phyloP scores from a whole-genome alignment of 192 early-diverging fungal species.

The Funneliformis mosseae region DNA sequence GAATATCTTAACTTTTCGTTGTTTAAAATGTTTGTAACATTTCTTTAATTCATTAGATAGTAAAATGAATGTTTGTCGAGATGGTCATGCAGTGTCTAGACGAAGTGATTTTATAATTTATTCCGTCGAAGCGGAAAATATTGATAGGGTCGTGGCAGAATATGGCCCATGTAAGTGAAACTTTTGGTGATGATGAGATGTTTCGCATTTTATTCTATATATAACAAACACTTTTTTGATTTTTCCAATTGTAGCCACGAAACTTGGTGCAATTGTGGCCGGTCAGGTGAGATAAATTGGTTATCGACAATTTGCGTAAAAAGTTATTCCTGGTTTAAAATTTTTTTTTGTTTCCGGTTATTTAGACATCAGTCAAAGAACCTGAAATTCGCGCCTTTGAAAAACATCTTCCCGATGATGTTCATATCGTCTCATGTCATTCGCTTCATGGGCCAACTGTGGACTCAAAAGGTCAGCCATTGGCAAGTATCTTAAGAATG shows the following conservation, averaged over 20 bases:
- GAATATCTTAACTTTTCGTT: constrained; percentile 18
- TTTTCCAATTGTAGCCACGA: constrained; percentile 62
- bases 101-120: constrained; percentile 90
- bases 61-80: constrained; percentile 64
- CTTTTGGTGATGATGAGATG: not conserved
- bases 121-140: constrained; percentile 90
- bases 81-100: constrained; percentile 86
- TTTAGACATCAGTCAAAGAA: constrained; percentile 91
- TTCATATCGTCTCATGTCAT: constrained; percentile 94
- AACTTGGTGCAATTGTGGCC: constrained; percentile 82
- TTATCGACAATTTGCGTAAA: not conserved
- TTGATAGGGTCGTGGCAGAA: constrained; percentile 74
- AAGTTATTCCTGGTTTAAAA: not conserved
- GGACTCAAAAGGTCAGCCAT: constrained; percentile 76
- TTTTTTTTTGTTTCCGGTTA: not conserved
- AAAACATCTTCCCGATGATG: constrained; percentile 81
- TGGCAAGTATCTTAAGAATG: constrained; percentile 46
- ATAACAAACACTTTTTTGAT: not conserved
- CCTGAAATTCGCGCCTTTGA: constrained; percentile 93
- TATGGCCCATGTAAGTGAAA: constrained; percentile 76
- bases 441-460: constrained; percentile 95
- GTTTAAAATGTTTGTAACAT: too few relatives aligned
- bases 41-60: constrained; percentile 35
- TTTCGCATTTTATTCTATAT: not conserved
- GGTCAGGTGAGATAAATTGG: constrained; percentile 63